These are phyloP conservation scores for Aspergillus vadensis DNA, from an alignment of 2,329 filamentous ascomycete species.

Conservation along the genomic window DNA sequence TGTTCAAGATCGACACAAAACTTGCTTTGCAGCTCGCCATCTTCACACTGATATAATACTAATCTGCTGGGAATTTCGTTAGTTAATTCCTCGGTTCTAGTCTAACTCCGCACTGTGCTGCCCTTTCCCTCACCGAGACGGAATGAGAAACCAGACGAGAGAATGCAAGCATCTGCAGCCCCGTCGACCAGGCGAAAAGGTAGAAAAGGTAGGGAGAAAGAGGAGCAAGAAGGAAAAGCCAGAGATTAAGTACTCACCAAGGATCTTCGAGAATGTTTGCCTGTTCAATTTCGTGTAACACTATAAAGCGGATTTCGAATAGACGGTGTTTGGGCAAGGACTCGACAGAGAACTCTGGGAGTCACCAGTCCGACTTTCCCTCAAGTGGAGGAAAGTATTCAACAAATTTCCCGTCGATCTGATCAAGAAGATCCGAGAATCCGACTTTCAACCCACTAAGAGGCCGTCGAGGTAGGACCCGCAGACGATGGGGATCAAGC, in stretches of 20 bases:
- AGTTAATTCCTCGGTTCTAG: background rate
- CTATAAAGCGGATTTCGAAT: conserved; percentile 27
- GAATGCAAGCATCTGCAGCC: background rate
- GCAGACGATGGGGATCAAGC: conserved; percentile 14
- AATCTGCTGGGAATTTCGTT: background rate
- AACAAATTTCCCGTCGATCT: conserved; percentile 12
- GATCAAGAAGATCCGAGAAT: conserved; percentile 7
- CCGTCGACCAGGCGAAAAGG: conserved; percentile 1
- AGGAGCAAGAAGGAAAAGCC: conserved; percentile 11
- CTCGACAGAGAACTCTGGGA: conserved; percentile 22
- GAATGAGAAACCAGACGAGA: background rate
- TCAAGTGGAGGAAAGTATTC: conserved; percentile 8
- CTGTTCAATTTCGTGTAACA: conserved; percentile 34
- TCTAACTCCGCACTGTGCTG: background rate
- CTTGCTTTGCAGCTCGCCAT: conserved; percentile 38
- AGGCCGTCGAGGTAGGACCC: background rate
- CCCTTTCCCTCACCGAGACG: background rate
- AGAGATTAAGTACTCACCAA: conserved; percentile 29
- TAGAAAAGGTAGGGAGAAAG: conserved; percentile 11
- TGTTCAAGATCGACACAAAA: conserved; percentile 50
- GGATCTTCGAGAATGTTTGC: conserved; percentile 37
- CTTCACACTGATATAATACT: conserved; percentile 8
- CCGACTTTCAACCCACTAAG: conserved; percentile 2
- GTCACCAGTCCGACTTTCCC: conserved; percentile 9
- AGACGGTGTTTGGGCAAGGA: conserved; percentile 24